Conservation (phyloP, 352 stramenopile genomes). For the Phytophthora aleatoria region DNA sequence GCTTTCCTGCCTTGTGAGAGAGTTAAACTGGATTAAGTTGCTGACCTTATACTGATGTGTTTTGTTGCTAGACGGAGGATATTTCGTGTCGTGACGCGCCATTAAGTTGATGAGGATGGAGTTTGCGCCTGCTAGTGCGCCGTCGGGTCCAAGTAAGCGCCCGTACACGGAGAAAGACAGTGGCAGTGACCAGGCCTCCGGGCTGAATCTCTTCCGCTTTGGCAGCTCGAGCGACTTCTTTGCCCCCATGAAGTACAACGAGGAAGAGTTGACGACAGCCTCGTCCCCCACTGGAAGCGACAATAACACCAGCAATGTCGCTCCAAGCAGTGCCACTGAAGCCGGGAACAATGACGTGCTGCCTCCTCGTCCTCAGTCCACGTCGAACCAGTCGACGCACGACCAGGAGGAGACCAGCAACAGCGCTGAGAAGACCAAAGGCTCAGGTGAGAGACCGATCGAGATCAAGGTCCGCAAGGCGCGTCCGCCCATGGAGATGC, state of each 20-base stretch:
- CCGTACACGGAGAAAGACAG: slow-evolving; percentile 20
- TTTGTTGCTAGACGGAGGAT: slow-evolving; percentile 2
- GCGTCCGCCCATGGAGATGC: slow-evolving; percentile 29
- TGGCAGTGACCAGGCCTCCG: background rate
- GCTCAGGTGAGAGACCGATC: slow-evolving; percentile 10
- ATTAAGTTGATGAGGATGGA: slow-evolving; percentile 36
- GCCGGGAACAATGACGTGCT: slow-evolving; percentile 39
- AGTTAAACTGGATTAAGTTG: background rate
- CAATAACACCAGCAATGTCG: background rate
- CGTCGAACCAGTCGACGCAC: slow-evolving; percentile 54
- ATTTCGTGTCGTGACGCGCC: background rate
- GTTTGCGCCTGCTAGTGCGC: slow-evolving; percentile 25
- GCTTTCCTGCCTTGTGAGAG: background rate
- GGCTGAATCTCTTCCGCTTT: slow-evolving; percentile 55
- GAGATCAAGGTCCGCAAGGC: slow-evolving; percentile 31
- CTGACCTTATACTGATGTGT: background rate
- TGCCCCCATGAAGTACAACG: slow-evolving; percentile 49
- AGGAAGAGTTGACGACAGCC: slow-evolving; percentile 26
- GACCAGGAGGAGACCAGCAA: slow-evolving; percentile 10
- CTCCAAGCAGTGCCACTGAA: too few species aligned
- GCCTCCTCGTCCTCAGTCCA: slow-evolving; percentile 35
- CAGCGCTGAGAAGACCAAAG: slow-evolving; percentile 1
- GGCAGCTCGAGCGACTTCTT: slow-evolving; percentile 53
- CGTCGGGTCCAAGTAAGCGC: slow-evolving; percentile 9
- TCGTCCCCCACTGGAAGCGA: slow-evolving; percentile 26